phyloP scores from a whole-genome alignment of 2,329 filamentous ascomycete genomes.

The Byssochlamys sp. region DNA sequence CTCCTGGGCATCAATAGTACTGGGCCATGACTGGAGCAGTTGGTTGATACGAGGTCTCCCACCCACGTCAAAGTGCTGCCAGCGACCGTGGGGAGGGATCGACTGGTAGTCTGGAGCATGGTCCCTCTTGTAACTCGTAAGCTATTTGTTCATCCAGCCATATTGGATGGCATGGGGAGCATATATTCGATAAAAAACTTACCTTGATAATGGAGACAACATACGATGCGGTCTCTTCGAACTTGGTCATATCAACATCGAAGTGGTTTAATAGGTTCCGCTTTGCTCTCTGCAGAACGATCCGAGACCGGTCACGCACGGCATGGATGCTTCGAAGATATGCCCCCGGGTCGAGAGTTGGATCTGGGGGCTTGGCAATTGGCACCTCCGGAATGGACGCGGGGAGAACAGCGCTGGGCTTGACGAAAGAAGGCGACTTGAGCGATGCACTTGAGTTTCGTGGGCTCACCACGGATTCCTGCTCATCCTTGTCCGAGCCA shows the following conservation, averaged over 20 bases:
- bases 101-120: constrained; percentile 57
- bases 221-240: constrained; percentile 72
- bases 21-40: constrained; percentile 40
- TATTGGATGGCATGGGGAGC: neutral
- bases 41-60: constrained; percentile 41
- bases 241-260: constrained; percentile 76
- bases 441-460: constrained; percentile 39
- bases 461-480: constrained; percentile 32
- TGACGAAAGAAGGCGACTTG: constrained; percentile 40
- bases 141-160: neutral
- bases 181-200: constrained; percentile 17
- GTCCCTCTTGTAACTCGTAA: constrained; percentile 47
- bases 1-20: constrained; percentile 37
- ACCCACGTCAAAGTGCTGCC: constrained; percentile 56
- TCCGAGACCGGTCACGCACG: constrained; percentile 66
- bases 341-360: constrained; percentile 73
- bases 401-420: constrained; percentile 35
- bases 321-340: constrained; percentile 85
- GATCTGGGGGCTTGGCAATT: constrained; percentile 76
- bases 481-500: constrained; percentile 27
- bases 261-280: constrained; percentile 74
- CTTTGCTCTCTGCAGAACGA: constrained; percentile 68
- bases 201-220: constrained; percentile 94
- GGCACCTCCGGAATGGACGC: constrained; percentile 61
- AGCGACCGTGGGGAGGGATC: constrained; percentile 70